Evolutionary conservation across 192 early-diverging fungal species (phyloP), one percentile per base, ranked within the genome.

Genomic region (Entomortierella lignicola): DNA sequence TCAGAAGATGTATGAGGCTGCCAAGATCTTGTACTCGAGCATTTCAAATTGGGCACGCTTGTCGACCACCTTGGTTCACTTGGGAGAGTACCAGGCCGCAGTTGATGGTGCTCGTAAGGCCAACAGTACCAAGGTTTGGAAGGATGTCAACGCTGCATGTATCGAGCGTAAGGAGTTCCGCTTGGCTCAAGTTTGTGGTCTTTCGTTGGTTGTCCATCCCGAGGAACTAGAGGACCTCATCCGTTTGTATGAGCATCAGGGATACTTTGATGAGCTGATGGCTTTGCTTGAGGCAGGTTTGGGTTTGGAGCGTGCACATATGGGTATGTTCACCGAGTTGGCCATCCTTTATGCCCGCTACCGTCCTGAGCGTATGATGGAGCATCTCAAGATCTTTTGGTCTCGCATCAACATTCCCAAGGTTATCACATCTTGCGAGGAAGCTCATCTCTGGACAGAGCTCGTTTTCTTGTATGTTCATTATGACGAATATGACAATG

Each of bases 241-340:
- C 72, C 85, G 89, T 42, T 79, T 92, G 17, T 99, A 99, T 82
- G 97, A 99, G 81, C 57, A 84, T 39, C 89, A 89, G 55, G 98
- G 98, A 39, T 88, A 94, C 83, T 93, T 98, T 71, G 92, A 95
- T 50, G 96, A 99, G 88, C 83, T 98, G 43, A 95, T 98, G 67
- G 73, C 85, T 26, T 80, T 99, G 56, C 84, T 99, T 34, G 97
- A 99, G 88, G 91, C 94, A 47, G 97, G 97, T 61, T 81, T 99
- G 20, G 96, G 96, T 18, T 82, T 99, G 63, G 98, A 99, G 85
- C 91, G 98, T 60, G 98, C 98, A 11, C 98, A 99, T 74, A 99
- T 99, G 98, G 98, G 98, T 58, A 99, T 99, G 98, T 99, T 99
- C 75, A 99, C 98, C 0, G 98, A 99, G 85, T 86, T 99, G 47